Percentiles rank a stretch among this genome's conserved stretches.
Conservation (phyloP, 2,329 filamentous ascomycete species). For the Ambrosiella beaveri region DNA sequence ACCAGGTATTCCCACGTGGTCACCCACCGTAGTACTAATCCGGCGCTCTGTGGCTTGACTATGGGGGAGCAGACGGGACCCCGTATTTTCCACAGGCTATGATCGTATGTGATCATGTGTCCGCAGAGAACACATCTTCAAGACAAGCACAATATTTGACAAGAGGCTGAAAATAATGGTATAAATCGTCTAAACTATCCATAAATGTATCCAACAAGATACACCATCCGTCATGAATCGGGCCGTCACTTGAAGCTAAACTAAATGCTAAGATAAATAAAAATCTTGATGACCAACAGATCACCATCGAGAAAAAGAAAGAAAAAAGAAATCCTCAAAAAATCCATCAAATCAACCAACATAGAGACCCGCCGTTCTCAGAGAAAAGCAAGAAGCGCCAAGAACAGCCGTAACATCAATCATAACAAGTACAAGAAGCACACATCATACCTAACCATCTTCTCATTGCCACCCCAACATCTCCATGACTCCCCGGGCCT, state of each 20-base stretch:
- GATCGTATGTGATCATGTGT: not conserved
- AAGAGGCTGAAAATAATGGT: not conserved
- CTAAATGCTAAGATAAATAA: not conserved
- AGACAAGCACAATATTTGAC: not conserved
- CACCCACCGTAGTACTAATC: not conserved
- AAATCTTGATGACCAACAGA: not conserved
- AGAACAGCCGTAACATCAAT: not conserved
- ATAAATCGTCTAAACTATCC: not conserved
- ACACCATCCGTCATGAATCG: not conserved
- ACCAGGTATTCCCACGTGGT: not conserved
- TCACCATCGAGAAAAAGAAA: not conserved
- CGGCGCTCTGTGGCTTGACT: not conserved
- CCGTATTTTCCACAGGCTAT: not conserved
- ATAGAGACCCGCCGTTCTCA: not conserved
- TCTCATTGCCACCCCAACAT: slow-evolving; percentile 35
- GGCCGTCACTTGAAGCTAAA: not conserved
- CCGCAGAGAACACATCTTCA: not conserved
- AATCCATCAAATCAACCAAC: not conserved
- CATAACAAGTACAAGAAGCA: not conserved
- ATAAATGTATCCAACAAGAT: not conserved
- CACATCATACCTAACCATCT: not conserved
- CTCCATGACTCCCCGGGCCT: slow-evolving; percentile 38
- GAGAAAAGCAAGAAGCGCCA: not conserved
- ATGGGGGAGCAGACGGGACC: not conserved
- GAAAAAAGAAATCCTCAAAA: not conserved